Evolutionary conservation across 1,139 yeast species (phyloP).

Genomic region (Yamadazyma conglobata): DNA sequence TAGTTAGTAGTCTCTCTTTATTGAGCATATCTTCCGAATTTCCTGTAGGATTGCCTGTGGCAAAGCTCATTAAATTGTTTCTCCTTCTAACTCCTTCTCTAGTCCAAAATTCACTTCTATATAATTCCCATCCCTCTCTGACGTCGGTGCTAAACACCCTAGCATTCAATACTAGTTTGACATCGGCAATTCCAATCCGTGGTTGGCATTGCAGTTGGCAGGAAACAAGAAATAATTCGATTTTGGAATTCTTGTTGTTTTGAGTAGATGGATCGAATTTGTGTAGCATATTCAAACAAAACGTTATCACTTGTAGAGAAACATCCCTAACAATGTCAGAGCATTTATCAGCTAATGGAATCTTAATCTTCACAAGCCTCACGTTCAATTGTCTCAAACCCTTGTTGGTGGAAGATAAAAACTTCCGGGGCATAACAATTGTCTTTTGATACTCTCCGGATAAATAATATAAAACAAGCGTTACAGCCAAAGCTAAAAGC

Average conservation of each 20-base stretch:
- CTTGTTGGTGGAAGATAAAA: conserved; percentile 76
- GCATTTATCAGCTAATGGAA: conserved; percentile 51
- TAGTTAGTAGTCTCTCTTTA: conserved; percentile 28
- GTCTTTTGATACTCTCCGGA: conserved; percentile 90
- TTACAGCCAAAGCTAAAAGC: conserved; percentile 63
- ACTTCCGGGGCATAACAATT: conserved; percentile 75
- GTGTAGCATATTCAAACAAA: conserved; percentile 28
- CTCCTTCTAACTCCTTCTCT: conserved; percentile 75
- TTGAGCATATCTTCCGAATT: conserved; percentile 16
- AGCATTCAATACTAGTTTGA: conserved; percentile 75
- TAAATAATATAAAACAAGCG: conserved; percentile 72
- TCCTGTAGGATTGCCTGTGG: conserved; percentile 19
- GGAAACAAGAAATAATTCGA: conserved; percentile 42
- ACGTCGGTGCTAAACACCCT: conserved; percentile 78
- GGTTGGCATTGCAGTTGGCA: conserved; percentile 49
- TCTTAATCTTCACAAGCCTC: conserved; percentile 66
- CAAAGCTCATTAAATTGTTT: conserved; percentile 37
- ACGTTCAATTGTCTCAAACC: conserved; percentile 83
- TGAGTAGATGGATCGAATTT: conserved; percentile 33
- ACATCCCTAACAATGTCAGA: conserved; percentile 44
- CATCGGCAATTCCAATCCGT: conserved; percentile 44
- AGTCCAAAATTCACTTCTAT: conserved; percentile 90
- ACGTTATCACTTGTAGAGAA: conserved; percentile 31
- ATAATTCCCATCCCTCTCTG: conserved; percentile 93
- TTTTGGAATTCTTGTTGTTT: conserved; percentile 29